Evolutionary conservation across 805 yeast genomes (phyloP), one percentile per base, ranked within the genome.

Genomic region (Wickerhamiella vanderwaltii): DNA sequence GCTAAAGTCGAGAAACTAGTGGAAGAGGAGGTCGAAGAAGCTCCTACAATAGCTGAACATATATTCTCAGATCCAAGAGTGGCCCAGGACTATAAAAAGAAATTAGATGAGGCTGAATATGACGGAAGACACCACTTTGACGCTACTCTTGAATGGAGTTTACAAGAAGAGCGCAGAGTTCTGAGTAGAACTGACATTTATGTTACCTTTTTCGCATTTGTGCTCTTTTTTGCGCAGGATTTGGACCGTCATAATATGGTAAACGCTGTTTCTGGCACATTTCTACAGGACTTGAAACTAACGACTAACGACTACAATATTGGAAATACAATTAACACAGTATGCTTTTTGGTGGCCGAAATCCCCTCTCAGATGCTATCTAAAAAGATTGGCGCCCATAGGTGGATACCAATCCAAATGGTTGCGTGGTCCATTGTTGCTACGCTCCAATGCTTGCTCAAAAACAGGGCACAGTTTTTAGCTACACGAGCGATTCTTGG

Each of bases 351-450:
- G 42, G 50, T 61, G 13, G 72, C 79, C 13, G 84, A 78, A 54
- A 58, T 78, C 9, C 85, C 84, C 0, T 75, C 82, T 2, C 81
- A 77, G 53, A 61, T 77, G 48, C 59, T 78, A 35, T 70, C 79
- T 7, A 76, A 77, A 53, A 66, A 64, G 39, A 40, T 77, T 20
- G 85, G 85, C 5, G 72, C 79, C 4, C 80, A 75, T 50, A 49
- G 66, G 29, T 75, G 79, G 71, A 71, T 77, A 46, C 82, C 82
- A 4, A 58, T 64, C 29, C 80, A 76, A 52, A 66, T 77, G 56
- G 51, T 62, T 18, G 45, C 64, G 2, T 77, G 83, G 83, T 68
- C 75, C 40, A 48, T 68, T 6, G 75, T 75, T 9, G 71, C 78
- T 3, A 60, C 72, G 34, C 56, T 61, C 20, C 82, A 77, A 53